Evolutionary conservation across 2,329 filamentous ascomycete species (phyloP).

Genomic region (Pestalotiopsis sp.): DNA sequence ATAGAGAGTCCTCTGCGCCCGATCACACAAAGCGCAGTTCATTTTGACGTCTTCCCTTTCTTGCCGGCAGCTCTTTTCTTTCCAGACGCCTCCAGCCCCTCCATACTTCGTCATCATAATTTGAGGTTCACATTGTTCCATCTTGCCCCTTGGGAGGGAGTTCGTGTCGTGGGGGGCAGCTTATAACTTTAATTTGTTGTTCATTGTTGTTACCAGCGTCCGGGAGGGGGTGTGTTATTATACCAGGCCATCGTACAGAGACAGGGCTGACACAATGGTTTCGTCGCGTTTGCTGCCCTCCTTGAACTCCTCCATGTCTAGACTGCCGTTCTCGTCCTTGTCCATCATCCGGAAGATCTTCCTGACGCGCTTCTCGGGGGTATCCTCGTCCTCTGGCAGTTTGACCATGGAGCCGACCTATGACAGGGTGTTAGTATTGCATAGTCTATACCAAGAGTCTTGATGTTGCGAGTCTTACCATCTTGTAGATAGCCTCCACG

Average conservation of each 20-base stretch:
- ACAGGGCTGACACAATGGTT: constrained; percentile 96
- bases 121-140: background rate
- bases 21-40: background rate
- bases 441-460: background rate
- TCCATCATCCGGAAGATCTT: constrained; percentile 99
- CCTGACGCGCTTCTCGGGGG: constrained; percentile 93
- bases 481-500: constrained; percentile 99
- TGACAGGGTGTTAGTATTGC: background rate
- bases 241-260: constrained; percentile 93
- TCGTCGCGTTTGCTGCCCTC: constrained; percentile 98
- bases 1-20: background rate
- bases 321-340: constrained; percentile 97
- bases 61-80: background rate
- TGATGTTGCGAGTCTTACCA: constrained; percentile 59
- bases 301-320: constrained; percentile 98
- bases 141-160: background rate
- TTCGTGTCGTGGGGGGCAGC: background rate
- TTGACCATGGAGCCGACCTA: constrained; percentile 99
- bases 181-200: background rate
- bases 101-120: background rate
- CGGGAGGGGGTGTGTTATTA: constrained; percentile 36
- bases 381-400: constrained; percentile 97
- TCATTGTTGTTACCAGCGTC: background rate
- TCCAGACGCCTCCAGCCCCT: background rate
- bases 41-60: background rate